Evolutionary conservation across 2,329 filamentous ascomycete species (phyloP).

Genomic region (Tolypocladium album): DNA sequence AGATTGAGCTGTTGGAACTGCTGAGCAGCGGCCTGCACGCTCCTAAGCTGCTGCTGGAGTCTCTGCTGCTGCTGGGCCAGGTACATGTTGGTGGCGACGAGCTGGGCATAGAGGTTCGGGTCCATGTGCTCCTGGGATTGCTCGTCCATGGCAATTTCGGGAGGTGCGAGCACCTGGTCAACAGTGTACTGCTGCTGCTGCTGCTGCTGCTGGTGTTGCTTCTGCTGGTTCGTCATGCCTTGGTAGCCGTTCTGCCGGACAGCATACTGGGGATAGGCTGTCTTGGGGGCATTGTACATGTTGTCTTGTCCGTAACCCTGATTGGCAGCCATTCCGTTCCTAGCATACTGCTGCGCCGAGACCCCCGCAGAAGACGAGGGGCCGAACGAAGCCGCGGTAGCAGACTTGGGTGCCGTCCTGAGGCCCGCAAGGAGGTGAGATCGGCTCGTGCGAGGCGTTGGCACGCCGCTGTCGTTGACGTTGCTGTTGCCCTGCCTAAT

Average conservation of each 20-base stretch:
- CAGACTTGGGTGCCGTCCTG: conserved; percentile 84
- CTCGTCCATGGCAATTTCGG: conserved; percentile 64
- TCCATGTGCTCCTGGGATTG: conserved; percentile 67
- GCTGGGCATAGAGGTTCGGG: conserved; percentile 74
- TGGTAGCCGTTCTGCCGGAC: conserved; percentile 19
- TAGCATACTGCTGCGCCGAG: conserved; percentile 29
- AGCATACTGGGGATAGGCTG: conserved; percentile 40
- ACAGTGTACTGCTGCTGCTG: conserved; percentile 45
- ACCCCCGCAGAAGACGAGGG: conserved; percentile 41
- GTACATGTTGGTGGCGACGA: conserved; percentile 85
- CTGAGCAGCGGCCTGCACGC: conserved; percentile 71
- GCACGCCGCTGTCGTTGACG: conserved; percentile 54
- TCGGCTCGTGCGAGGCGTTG: conserved; percentile 86
- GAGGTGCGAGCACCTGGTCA: conserved; percentile 83
- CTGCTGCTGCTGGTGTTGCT: conserved; percentile 11
- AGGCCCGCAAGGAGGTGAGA: conserved; percentile 90
- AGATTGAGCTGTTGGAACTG: conserved; percentile 72
- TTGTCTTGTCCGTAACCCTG: conserved; percentile 33
- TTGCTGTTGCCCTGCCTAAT: conserved; percentile 60
- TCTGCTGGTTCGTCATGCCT: conserved; percentile 25
- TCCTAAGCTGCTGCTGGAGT: conserved; percentile 84
- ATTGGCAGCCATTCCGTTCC: conserved; percentile 32
- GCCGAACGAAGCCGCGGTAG: conserved; percentile 60
- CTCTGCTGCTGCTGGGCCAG: conserved; percentile 91
- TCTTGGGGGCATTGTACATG: conserved; percentile 42